Base-by-base conservation (phyloP, 306 rosid genomes). In the Vigna nakashimae region DNA sequence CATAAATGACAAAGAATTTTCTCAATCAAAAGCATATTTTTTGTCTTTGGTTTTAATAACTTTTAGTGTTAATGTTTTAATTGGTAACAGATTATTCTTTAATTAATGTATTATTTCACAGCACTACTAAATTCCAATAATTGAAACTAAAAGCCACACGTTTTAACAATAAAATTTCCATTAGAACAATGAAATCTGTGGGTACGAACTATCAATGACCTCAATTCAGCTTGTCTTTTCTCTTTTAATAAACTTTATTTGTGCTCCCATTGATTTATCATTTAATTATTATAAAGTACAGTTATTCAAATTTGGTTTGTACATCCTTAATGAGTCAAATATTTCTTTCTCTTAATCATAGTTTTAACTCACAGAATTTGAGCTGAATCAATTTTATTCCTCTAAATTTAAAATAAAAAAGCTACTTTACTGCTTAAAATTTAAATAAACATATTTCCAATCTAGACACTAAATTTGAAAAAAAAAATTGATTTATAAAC, bases 251-350 rank as follows among this genome's bases (percentile, higher is more conserved):
- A 26, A 26, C 28, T 26, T 26, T 26, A 26, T 26, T 26, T 26
- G 28, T 30, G 15, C 56, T 77, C 36, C 36, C 56, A 57, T 57
- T 78, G 62, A 26, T 67, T 67, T 30, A 56, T 53, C 16, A 67
- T 77, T 36, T 69, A 42, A 9, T 42, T 14, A 58, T 78, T 50
- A 52, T 62, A 69, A 20, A 2, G 20, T 43, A 28, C 9, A 43
- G 5, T 43, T 20, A 46, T 48, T 78, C 64, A 69, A 18, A 46
- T 30, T 58, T 34, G 42, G 52, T 32, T 18, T 12, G 15, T 8
- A 12, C 45, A 46, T 46, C 42, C 63, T 32, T 69, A 48, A 30
- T 43, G 46, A 48, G 63, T 46, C 12, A 56, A 57, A 55, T 66
- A 0, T n/a, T 17, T 43, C 24, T 71, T 38, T 38, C 28, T 38